Conservation (phyloP, 2,329 filamentous ascomycete genomes). For the Cladosporium velox region DNA sequence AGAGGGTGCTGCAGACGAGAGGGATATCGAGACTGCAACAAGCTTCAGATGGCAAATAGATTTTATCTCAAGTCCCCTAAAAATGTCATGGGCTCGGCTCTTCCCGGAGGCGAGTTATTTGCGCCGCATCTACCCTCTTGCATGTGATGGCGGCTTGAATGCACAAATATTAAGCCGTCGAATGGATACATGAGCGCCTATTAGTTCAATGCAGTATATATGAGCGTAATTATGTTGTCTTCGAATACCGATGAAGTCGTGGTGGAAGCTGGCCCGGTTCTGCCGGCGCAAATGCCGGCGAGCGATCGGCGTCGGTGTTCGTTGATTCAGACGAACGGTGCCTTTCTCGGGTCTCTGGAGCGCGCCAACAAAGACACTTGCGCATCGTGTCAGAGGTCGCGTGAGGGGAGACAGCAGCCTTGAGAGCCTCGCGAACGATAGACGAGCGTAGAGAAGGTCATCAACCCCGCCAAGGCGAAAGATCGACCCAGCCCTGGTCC, state of each 20-base stretch:
- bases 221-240: not conserved
- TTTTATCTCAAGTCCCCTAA: conserved; percentile 5
- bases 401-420: conserved; percentile 3
- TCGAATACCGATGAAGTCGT: not conserved
- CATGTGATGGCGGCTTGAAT: not conserved
- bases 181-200: not conserved
- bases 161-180: not conserved
- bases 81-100: conserved; percentile 2
- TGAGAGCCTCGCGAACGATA: not conserved
- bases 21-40: not conserved
- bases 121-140: not conserved
- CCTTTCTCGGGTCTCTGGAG: not conserved
- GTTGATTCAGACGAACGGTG: not conserved
- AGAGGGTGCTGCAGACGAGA: not conserved
- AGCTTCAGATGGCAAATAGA: conserved; percentile 1
- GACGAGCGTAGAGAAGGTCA: conserved; percentile 18
- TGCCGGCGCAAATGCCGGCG: conserved; percentile 3
- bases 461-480: conserved; percentile 15
- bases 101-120: not conserved
- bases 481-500: conserved; percentile 6
- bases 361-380: not conserved
- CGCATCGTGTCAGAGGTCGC: conserved; percentile 2
- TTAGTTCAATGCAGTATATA: not conserved
- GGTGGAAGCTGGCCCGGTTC: not conserved
- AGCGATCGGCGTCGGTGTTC: not conserved